Base-by-base conservation (phyloP, 2,329 filamentous ascomycete genomes). In the Thermoascus crustaceus region DNA sequence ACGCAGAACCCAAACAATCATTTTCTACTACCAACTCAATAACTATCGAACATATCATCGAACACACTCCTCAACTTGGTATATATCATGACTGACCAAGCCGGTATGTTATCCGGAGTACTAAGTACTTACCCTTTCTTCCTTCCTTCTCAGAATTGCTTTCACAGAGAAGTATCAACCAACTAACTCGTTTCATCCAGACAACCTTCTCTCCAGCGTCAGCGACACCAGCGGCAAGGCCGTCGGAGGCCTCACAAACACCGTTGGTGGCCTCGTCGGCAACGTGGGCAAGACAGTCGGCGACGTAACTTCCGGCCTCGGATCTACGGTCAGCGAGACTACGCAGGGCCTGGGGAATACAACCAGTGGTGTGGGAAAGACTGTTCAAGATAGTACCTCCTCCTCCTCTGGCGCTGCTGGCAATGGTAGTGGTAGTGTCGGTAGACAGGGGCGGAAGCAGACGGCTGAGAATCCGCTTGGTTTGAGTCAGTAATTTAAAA, bases 321-420 rank as follows among this genome's bases (percentile, higher is more conserved):
- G 54, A 25, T 46, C 58, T 32, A 59, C 56, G 5, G 49, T 57
- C 24, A 41, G 41, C 10, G 46, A 45, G 17, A 46, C 48, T 3
- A 44, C 41, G 7, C 35, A 53, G 24, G 45, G 47, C 1, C 30
- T 53, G 9, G 49, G 50, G 4, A 39, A 49, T 29, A 44, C 49
- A 7, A 40, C 48, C 16, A 45, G 40, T n/a, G 48, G 47, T 2
- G 41, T 54, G 6, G 41, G 55, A 2, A 43, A 48, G 24, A 53
- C 44, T n/a, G 45, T 46, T 11, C 43, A 46, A 10, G 45, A 44
- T 8, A 43, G 45, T 7, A 35, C 45, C 2, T n/a, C n/a, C n/a
- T n/a, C n/a, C n/a, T n/a, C n/a, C n/a, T n/a, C n/a, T n/a, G n/a
- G n/a, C n/a, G n/a, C n/a, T n/a, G n/a, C n/a, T n/a, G n/a, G n/a